Base-by-base conservation (phyloP, 768 basidiomycete genomes). In the Mrakia frigida region DNA sequence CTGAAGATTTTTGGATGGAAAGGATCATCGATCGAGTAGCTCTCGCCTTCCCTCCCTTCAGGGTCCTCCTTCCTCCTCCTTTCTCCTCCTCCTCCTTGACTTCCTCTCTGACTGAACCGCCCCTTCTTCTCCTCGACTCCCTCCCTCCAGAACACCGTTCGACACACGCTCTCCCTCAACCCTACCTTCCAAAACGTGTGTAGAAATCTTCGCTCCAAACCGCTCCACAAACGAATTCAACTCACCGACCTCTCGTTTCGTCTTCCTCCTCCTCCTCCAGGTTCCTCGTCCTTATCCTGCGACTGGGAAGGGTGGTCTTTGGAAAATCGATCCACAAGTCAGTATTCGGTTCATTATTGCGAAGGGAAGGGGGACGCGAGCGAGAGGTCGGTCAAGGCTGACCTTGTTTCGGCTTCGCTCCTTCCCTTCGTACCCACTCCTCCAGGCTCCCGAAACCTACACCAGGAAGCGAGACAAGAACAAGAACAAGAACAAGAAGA, bases 391-490 rank as follows among this genome's bases (percentile, higher is more conserved):
- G 11, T 50, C 18, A 13, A n/a, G n/a, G 21, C 33, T 37, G 18
- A 39, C 37, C 65, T 25, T 67, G 33, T 23, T n/a, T n/a, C n/a
- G n/a, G 16, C 33, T 33, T n/a, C 25, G 65, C n/a, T n/a, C 21
- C 35, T 21, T 18, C 39, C 37, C 2, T 68, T 39, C 18, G 4
- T 37, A 4, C 46, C 18, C 4, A 5, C 35, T n/a, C 37, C 35
- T 37, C 39, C 72, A 73, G 72, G 72, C 72, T 0, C 72, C 72
- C 23, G 72, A 73, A 28, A n/a, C 31, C 72, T 73, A 59, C 39
- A 73, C 72, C 1, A 60, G 72, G 25, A 73, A 73, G 59, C 72
- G 72, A n/a, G 61, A 73, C 25, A 60, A 60, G 16, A 73, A 73
- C 37, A 56, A 60, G 39, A 73, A 33, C n/a, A 25, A 70, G 46